phyloP scores from a whole-genome alignment of 2,329 filamentous ascomycete species.

The Nannizziopsis arthrosporioides region DNA sequence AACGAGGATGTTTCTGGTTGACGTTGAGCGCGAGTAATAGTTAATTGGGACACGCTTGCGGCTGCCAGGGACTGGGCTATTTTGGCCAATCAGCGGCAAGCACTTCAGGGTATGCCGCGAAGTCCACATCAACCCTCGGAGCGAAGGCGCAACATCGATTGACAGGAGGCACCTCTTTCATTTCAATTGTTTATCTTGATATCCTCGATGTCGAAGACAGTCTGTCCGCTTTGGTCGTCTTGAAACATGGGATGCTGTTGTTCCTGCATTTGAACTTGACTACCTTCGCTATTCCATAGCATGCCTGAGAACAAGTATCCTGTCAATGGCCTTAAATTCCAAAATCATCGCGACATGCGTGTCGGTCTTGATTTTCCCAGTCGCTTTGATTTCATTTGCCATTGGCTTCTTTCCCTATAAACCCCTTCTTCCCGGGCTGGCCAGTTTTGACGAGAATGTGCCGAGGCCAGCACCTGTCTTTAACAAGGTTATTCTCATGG shows the following conservation, averaged over 20 bases:
- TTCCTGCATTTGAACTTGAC: neutral
- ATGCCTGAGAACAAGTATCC: neutral
- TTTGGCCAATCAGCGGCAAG: too few relatives aligned
- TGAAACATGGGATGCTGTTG: neutral
- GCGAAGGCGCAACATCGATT: neutral
- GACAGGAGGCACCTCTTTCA: too few relatives aligned
- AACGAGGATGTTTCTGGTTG: too few relatives aligned
- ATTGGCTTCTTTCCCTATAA: conserved; percentile 97
- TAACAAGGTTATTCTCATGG: conserved; percentile 90
- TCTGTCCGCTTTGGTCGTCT: too few relatives aligned
- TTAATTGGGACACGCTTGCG: too few relatives aligned
- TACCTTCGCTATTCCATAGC: neutral
- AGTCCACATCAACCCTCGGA: too few relatives aligned
- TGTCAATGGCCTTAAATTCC: neutral
- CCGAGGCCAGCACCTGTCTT: conserved; percentile 58
- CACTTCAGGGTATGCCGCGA: too few relatives aligned
- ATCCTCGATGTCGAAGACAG: too few relatives aligned
- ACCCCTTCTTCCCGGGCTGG: conserved; percentile 75
- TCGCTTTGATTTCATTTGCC: conserved; percentile 66
- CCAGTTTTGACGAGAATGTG: conserved; percentile 46
- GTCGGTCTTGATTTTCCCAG: conserved; percentile 66
- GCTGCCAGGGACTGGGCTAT: too few relatives aligned
- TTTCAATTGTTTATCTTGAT: too few relatives aligned
- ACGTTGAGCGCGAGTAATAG: too few relatives aligned
- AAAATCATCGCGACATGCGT: conserved; percentile 19